Percentiles rank a stretch among this genome's conserved stretches.
These are phyloP conservation scores for Geoglossum cookeanum DNA, from an alignment of 2,329 filamentous ascomycete species.

Conservation along the genomic window DNA sequence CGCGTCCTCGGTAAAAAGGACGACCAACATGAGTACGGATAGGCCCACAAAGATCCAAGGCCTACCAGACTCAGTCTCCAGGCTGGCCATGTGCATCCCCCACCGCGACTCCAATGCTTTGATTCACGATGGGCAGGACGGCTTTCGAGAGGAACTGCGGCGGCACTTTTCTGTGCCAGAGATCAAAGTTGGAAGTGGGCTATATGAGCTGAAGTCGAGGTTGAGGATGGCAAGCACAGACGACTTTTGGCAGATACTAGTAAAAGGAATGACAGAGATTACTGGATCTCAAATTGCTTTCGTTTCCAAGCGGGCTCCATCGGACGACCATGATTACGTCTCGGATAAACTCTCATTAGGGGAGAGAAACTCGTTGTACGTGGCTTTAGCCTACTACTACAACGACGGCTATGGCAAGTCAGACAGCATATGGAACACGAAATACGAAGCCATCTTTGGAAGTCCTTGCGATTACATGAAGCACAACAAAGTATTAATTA, in stretches of 20 bases:
- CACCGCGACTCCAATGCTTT: conserved; percentile 11
- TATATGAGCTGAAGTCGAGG: conserved; percentile 38
- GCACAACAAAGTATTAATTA: conserved; percentile 50
- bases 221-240: conserved; percentile 34
- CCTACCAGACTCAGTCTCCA: not conserved
- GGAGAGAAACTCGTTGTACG: conserved; percentile 40
- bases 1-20: not conserved
- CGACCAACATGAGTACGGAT: not conserved
- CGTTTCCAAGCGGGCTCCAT: conserved; percentile 43
- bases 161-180: conserved; percentile 29
- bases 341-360: conserved; percentile 42
- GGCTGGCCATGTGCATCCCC: not conserved
- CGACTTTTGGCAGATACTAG: conserved; percentile 43
- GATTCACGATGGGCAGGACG: conserved; percentile 23
- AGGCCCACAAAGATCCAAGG: not conserved
- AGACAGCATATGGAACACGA: conserved; percentile 37
- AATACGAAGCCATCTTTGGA: conserved; percentile 39
- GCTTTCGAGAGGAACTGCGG: conserved; percentile 22
- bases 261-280: conserved; percentile 44
- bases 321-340: conserved; percentile 36
- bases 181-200: conserved; percentile 38
- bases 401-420: conserved; percentile 36
- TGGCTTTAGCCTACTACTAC: conserved; percentile 47
- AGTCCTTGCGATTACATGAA: conserved; percentile 51
- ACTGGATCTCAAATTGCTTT: conserved; percentile 48